phyloP scores from a whole-genome alignment of 139 green algal genomes.

The Desmodesmus armatus region DNA sequence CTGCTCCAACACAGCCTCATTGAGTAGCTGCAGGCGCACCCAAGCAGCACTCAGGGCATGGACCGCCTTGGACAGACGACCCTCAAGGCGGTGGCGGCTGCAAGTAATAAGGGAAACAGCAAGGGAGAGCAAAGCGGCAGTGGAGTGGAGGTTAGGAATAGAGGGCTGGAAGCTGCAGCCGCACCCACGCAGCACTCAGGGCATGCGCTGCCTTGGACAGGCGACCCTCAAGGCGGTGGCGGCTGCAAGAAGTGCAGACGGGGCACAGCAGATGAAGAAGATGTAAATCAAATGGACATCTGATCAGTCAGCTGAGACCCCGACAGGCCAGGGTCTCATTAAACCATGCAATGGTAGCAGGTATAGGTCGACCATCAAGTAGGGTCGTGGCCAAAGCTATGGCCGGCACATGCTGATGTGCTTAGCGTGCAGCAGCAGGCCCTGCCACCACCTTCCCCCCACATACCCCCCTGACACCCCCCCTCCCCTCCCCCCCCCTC shows the following conservation, averaged over 20 bases:
- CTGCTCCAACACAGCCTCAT: neutral
- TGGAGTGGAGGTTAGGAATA: too few relatives aligned
- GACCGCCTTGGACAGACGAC: neutral
- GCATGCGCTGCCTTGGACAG: conserved; percentile 12
- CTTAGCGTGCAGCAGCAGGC: too few relatives aligned
- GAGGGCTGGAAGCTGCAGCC: conserved; percentile 34
- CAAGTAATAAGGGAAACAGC: neutral
- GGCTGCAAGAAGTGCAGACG: neutral
- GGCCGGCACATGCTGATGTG: too few relatives aligned
- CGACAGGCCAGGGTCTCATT: too few relatives aligned
- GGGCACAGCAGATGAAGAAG: neutral
- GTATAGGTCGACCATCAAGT: too few relatives aligned
- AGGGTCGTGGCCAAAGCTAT: too few relatives aligned
- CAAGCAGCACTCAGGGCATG: conserved; percentile 4
- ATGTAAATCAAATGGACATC: neutral
- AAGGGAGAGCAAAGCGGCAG: neutral
- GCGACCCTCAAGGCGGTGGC: conserved; percentile 11
- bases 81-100: conserved; percentile 29
- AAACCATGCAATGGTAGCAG: too few relatives aligned
- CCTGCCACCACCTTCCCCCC: too few relatives aligned
- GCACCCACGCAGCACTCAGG: neutral
- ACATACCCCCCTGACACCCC: too few relatives aligned
- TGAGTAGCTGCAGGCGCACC: conserved; percentile 32
- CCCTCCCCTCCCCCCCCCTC: too few relatives aligned
- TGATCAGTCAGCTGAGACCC: too few relatives aligned